Conservation (phyloP, 345 rosid species). For the Citrus hindsii region DNA sequence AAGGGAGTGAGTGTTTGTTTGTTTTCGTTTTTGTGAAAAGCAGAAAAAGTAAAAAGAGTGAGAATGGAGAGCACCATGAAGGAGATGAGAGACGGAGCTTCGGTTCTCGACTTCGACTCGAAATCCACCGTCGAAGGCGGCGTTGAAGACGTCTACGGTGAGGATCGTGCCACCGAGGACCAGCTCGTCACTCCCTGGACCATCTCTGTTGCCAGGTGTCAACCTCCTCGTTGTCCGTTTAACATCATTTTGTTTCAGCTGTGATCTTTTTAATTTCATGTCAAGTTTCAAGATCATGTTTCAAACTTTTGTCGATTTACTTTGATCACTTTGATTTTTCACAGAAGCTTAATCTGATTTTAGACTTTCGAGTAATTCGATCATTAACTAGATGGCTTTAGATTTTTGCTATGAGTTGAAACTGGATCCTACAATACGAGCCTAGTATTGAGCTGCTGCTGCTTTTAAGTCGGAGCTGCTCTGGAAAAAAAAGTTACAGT, state of each 20-base stretch:
- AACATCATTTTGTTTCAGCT: neutral
- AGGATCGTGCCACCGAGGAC: slow-evolving; percentile 78
- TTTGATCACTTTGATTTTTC: neutral
- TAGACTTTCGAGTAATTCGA: neutral
- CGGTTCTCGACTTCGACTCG: slow-evolving; percentile 52
- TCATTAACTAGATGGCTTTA: too few relatives aligned
- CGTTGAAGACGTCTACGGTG: slow-evolving; percentile 74
- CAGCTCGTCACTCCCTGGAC: slow-evolving; percentile 91
- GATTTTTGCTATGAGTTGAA: neutral
- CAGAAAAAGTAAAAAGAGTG: neutral
- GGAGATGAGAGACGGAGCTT: slow-evolving; percentile 34
- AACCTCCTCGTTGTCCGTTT: neutral
- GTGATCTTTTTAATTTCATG: neutral
- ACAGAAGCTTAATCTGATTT: neutral
- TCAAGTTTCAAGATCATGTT: neutral
- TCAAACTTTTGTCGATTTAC: too few relatives aligned
- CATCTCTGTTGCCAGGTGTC: slow-evolving; percentile 71
- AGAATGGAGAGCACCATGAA: slow-evolving; percentile 60
- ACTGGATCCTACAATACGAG: neutral
- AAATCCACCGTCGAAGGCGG: slow-evolving; percentile 60
- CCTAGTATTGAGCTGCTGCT: too few relatives aligned
- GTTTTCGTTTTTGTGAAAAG: too few relatives aligned
- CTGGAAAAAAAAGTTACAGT: too few relatives aligned
- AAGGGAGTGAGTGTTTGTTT: too few relatives aligned
- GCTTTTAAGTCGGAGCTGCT: too few relatives aligned